phyloP scores from a whole-genome alignment of 148 eudicot genomes.

The Rhododendron simsii region DNA sequence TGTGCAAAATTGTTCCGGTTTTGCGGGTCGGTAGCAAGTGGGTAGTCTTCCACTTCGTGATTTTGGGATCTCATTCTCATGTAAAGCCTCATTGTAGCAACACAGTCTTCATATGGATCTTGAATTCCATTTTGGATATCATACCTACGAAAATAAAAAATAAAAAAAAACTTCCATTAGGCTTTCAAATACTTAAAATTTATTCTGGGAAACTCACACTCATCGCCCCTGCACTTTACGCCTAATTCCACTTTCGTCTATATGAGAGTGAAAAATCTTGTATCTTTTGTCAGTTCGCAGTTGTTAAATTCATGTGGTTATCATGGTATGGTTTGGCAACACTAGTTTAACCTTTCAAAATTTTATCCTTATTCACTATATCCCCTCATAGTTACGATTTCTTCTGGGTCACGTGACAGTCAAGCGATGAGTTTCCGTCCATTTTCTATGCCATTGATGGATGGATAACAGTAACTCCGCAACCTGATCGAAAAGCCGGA shows the following conservation, averaged over 20 bases:
- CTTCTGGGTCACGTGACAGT: neutral
- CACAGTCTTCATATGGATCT: conserved; percentile 91
- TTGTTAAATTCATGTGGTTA: neutral
- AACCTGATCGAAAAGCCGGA: neutral
- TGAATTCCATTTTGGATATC: conserved; percentile 86
- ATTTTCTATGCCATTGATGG: neutral
- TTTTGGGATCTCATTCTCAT: conserved; percentile 73
- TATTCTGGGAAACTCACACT: neutral
- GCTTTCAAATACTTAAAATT: neutral
- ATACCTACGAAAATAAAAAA: conserved; percentile 31
- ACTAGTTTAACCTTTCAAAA: neutral
- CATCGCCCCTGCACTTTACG: neutral
- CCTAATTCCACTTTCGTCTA: neutral
- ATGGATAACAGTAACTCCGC: neutral
- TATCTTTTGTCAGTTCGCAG: neutral
- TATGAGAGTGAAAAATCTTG: neutral
- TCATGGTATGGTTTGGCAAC: neutral
- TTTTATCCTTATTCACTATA: neutral
- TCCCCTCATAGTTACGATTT: neutral
- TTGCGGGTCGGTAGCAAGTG: conserved; percentile 60
- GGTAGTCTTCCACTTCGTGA: conserved; percentile 57
- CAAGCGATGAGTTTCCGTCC: neutral
- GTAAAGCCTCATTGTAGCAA: conserved; percentile 87
- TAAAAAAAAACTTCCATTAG: neutral
- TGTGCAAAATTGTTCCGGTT: conserved; percentile 59